These are phyloP conservation scores for Penicillium coffeae DNA, from an alignment of 495 filamentous ascomycete genomes.

Conservation along the genomic window DNA sequence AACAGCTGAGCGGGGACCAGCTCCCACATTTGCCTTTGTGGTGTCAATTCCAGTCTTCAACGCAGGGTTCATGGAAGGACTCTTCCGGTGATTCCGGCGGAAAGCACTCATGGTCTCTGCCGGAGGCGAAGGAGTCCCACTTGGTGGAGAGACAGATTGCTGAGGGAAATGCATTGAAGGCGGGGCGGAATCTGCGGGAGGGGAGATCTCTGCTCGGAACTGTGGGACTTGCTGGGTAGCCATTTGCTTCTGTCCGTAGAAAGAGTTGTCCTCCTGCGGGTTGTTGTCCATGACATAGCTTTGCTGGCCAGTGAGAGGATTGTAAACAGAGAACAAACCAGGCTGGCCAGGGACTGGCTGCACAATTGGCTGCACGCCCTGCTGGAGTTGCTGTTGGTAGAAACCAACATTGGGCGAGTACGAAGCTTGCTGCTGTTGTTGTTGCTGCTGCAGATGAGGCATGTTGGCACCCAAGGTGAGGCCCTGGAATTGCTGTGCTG, in stretches of 20 bases:
- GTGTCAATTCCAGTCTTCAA: conserved; percentile 56
- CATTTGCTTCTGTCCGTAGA: conserved; percentile 36
- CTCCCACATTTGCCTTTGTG: conserved; percentile 50
- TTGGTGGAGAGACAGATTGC: conserved; percentile 58
- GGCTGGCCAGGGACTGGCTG: conserved; percentile 66
- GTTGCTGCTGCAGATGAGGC: conserved; percentile 36
- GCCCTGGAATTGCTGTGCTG: conserved; percentile 72
- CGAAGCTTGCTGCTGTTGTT: conserved; percentile 27
- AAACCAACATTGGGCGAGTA: conserved; percentile 46
- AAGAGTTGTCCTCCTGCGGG: conserved; percentile 30
- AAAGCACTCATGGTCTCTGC: conserved; percentile 74
- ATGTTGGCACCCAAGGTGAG: conserved; percentile 52
- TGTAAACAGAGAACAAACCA: conserved; percentile 76
- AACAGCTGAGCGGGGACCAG: conserved; percentile 71
- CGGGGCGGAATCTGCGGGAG: conserved; percentile 58
- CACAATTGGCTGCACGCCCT: conserved; percentile 67
- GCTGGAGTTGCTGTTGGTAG: conserved; percentile 68
- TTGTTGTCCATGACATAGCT: conserved; percentile 63
- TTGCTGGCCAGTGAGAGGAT: conserved; percentile 77
- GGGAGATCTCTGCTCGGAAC: conserved; percentile 74
- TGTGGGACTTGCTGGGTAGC: conserved; percentile 51
- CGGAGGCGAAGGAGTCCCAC: conserved; percentile 58
- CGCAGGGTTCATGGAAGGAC: conserved; percentile 67
- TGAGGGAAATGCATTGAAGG: conserved; percentile 44
- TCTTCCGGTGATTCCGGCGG: conserved; percentile 89